phyloP scores from a whole-genome alignment of 768 basidiomycete genomes.

The Cytidiella melzeri region DNA sequence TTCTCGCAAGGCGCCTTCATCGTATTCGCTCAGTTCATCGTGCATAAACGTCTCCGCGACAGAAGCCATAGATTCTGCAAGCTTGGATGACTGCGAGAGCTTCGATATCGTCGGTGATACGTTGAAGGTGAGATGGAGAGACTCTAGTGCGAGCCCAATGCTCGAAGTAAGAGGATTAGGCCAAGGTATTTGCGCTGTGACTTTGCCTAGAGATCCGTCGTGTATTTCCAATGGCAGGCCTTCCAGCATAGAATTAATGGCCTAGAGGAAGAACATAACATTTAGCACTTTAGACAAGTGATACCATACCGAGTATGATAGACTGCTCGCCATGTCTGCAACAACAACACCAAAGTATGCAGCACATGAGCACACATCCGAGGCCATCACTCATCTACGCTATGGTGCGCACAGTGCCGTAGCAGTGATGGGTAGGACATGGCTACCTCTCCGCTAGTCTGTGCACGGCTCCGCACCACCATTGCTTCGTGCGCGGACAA shows the following conservation, averaged over 20 bases:
- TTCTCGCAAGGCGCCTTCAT: slow-evolving; percentile 64
- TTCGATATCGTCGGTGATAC: slow-evolving; percentile 23
- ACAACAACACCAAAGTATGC: too few species aligned
- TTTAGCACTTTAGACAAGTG: too few species aligned
- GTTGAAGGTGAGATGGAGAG: slow-evolving; percentile 63
- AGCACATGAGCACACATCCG: too few species aligned
- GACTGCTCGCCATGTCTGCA: too few species aligned
- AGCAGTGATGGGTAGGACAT: too few species aligned
- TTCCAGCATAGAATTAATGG: slow-evolving; percentile 67
- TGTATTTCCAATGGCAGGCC: slow-evolving; percentile 63
- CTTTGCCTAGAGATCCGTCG: slow-evolving; percentile 66
- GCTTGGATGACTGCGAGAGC: slow-evolving; percentile 30
- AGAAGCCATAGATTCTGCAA: slow-evolving; percentile 77
- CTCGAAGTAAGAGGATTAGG: slow-evolving; percentile 76
- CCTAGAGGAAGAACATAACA: too few species aligned
- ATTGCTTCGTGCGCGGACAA: slow-evolving; percentile 5
- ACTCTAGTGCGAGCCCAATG: slow-evolving; percentile 62
- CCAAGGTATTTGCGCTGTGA: slow-evolving; percentile 79
- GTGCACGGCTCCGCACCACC: too few species aligned
- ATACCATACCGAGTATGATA: too few species aligned
- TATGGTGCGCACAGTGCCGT: too few species aligned
- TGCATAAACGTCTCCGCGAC: slow-evolving; percentile 85
- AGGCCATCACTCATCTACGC: too few species aligned
- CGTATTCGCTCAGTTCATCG: slow-evolving; percentile 65
- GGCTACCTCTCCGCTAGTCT: too few species aligned